Evolutionary conservation across 148 eudicot genomes (phyloP).

Genomic region (Fagopyrum esculentum): DNA sequence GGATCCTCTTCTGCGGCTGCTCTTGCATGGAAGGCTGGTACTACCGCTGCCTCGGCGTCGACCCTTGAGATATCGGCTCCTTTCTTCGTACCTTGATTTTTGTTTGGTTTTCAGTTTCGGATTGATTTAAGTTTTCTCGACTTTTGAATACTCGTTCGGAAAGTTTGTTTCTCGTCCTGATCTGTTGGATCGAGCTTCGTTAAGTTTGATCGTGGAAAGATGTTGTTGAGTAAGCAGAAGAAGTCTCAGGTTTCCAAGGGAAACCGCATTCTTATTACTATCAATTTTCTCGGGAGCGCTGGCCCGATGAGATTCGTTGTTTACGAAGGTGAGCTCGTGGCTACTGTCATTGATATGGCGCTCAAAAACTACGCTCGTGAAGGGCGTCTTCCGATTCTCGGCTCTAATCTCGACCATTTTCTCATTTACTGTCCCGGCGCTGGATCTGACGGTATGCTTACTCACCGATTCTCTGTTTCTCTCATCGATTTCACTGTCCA

Average conservation of each 20-base stretch:
- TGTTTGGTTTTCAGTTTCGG: background rate
- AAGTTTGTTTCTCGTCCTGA: background rate
- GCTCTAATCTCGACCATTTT: constrained; percentile 35
- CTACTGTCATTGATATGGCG: constrained; percentile 39
- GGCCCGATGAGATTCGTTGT: constrained; percentile 68
- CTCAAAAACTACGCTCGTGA: constrained; percentile 59
- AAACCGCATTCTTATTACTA: constrained; percentile 46
- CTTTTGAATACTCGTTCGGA: background rate
- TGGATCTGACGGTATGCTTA: constrained; percentile 43
- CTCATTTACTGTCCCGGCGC: constrained; percentile 46
- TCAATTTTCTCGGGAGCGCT: constrained; percentile 62
- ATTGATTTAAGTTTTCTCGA: background rate
- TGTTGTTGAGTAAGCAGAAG: constrained; percentile 39
- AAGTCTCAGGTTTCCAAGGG: constrained; percentile 26
- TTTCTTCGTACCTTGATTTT: background rate
- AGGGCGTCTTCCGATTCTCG: constrained; percentile 69
- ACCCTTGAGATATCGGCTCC: constrained; percentile 17
- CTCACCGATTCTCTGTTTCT: background rate
- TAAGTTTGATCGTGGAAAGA: constrained; percentile 13
- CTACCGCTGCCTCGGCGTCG: constrained; percentile 47
- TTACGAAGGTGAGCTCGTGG: constrained; percentile 47
- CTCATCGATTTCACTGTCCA: background rate
- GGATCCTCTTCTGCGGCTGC: constrained; percentile 10
- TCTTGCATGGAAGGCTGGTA: constrained; percentile 56
- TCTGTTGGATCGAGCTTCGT: background rate